A percentile compares a stretch with the other conserved stretches of the same genome.
Evolutionary conservation across 2,329 filamentous ascomycete genomes (phyloP).

Genomic region (Sporothrix sp.): DNA sequence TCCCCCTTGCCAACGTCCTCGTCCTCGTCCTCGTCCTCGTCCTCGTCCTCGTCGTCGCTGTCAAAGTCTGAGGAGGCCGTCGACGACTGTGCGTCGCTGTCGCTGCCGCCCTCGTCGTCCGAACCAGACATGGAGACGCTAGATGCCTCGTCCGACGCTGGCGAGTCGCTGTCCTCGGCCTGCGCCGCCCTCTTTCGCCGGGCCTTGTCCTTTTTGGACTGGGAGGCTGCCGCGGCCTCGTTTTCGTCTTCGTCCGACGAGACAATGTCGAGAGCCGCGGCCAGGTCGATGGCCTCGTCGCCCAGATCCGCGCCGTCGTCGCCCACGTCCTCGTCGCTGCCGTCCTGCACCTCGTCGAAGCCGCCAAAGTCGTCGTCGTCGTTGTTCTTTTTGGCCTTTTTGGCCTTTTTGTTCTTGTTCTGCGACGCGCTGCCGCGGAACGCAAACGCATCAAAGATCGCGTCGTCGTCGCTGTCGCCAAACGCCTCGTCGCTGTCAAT

Average conservation of each 20-base stretch:
- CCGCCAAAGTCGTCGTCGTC: conserved; percentile 42
- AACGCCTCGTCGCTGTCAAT: conserved; percentile 70
- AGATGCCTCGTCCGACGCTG: conserved; percentile 24
- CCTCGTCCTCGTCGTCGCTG: background rate
- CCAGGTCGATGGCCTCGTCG: conserved; percentile 50
- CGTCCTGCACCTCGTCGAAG: conserved; percentile 27
- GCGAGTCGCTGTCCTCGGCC: conserved; percentile 18
- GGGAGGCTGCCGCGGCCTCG: conserved; percentile 36
- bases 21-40: conserved; percentile 2
- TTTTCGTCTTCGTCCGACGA: conserved; percentile 43
- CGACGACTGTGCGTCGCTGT: conserved; percentile 34
- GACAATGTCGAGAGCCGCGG: conserved; percentile 46
- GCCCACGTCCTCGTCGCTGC: conserved; percentile 28
- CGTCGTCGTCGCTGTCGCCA: conserved; percentile 80
- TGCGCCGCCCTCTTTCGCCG: conserved; percentile 42
- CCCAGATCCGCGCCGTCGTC: conserved; percentile 45
- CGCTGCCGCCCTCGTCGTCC: conserved; percentile 1
- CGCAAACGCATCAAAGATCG: conserved; percentile 66
- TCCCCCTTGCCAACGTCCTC: conserved; percentile 24
- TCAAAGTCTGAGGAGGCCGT: background rate
- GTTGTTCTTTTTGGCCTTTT: conserved; percentile 28
- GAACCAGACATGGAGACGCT: conserved; percentile 28
- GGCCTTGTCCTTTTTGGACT: conserved; percentile 33
- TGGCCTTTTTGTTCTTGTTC: conserved; percentile 26
- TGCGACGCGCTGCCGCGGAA: conserved; percentile 41